These are phyloP conservation scores for Tulasnella sp. DNA, from an alignment of 768 basidiomycete genomes.

Conservation along the genomic window DNA sequence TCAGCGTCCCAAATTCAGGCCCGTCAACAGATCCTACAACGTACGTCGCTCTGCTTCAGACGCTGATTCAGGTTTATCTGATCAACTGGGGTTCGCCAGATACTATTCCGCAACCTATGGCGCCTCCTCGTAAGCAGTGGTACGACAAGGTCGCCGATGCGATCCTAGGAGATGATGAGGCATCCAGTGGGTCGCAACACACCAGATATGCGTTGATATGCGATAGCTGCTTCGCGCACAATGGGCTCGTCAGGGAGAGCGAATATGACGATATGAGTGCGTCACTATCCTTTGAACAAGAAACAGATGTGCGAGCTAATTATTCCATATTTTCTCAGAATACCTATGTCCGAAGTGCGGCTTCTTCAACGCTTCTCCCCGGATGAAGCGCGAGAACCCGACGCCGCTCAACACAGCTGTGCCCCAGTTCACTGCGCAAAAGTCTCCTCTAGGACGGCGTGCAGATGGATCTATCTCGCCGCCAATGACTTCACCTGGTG, in stretches of 20 bases:
- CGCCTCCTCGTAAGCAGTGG: slow-evolving; percentile 60
- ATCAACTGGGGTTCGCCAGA: not conserved
- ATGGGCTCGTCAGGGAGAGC: slow-evolving; percentile 74
- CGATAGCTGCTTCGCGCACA: slow-evolving; percentile 75
- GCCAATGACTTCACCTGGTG: no score
- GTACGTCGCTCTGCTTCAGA: not conserved
- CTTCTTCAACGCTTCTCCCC: slow-evolving; percentile 49
- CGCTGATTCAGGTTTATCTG: not conserved
- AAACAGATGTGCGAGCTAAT: not conserved
- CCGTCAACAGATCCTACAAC: not conserved
- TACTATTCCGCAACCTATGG: slow-evolving; percentile 26
- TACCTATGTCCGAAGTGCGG: slow-evolving; percentile 80
- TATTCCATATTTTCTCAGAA: slow-evolving; percentile 36
- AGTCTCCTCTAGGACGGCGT: no score
- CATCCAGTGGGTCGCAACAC: slow-evolving; percentile 32
- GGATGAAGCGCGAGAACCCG: slow-evolving; percentile 1
- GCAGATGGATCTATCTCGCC: no score
- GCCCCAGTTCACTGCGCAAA: no score
- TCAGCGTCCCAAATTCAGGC: not conserved
- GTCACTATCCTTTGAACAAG: slow-evolving; percentile 26
- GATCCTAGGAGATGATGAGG: slow-evolving; percentile 69
- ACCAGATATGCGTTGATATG: slow-evolving; percentile 71
- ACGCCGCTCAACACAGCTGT: no score
- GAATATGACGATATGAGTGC: slow-evolving; percentile 73
- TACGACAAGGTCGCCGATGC: slow-evolving; percentile 83